Base-by-base conservation (phyloP, 257 asterid genomes). In the Mentha longifolia region DNA sequence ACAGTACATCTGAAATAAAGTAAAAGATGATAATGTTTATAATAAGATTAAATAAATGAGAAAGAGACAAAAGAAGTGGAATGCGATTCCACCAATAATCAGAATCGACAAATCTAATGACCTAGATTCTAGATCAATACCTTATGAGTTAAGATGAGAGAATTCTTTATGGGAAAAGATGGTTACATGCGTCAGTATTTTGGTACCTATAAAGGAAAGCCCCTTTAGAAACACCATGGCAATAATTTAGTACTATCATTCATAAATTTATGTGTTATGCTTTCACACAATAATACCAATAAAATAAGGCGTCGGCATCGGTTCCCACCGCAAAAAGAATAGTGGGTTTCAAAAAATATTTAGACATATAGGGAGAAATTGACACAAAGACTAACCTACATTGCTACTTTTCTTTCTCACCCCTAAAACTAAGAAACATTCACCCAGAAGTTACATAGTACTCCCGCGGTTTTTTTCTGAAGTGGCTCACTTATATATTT, bases 41-140 rank as follows among this genome's bases (percentile, higher is more conserved):
- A 1, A 25, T 20, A 13, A 55, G 41, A 57, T 43, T 43, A 19
- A 68, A 73, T 54, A 51, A 41, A 54, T 45, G 16, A 6, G 58
- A 42, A 42, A 3, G 35, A 60, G 64, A 66, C 59, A 74, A 72
- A 58, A 69, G 75, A 68, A 71, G 76, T 71, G 68, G 85, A 77
- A 80, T 79, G 65, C 13, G 78, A 81, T 77, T 72, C 83, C 82
- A 70, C 42, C 73, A 43, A 72, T 70, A 71, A 76, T 74, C 56
- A 60, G 74, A 76, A 67, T 57, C 41, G 62, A 72, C 79, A 78
- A 78, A 78, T 61, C 78, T 67, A 25, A 71, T 65, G 74, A 68
- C 72, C 30, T 35, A 50, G 76, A 77, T 77, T 65, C 72, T 63
- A 37, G 70, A 57, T 57, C 35, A 73, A 59, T 25, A 62, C 43